Conservation (phyloP, 257 asterid genomes). For the Solanum arcanum region DNA sequence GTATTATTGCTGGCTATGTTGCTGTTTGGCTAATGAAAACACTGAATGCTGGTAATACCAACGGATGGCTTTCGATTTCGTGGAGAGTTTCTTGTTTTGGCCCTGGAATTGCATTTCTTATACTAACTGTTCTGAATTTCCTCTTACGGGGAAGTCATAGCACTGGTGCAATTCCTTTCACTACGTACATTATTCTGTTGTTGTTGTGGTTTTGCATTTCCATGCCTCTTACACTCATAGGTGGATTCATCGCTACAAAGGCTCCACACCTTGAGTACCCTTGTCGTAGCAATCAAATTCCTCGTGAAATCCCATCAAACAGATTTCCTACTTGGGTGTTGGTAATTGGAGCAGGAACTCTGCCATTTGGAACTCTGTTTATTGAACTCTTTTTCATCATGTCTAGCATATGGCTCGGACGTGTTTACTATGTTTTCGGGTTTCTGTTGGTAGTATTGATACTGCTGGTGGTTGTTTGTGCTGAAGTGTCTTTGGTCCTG, state of each 20-base stretch:
- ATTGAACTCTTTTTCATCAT: slow-evolving; percentile 16
- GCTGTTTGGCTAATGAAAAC: slow-evolving; percentile 13
- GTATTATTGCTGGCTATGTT: slow-evolving; percentile 11
- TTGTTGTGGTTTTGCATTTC: slow-evolving; percentile 13
- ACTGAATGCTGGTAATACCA: neutral
- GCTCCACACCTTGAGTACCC: slow-evolving; percentile 5
- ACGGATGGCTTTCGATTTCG: slow-evolving; percentile 6
- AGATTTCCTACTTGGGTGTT: slow-evolving; percentile 10
- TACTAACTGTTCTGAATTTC: slow-evolving; percentile 8
- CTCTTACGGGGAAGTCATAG: slow-evolving; percentile 15
- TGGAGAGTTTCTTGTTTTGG: slow-evolving; percentile 14
- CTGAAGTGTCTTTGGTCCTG: slow-evolving; percentile 11
- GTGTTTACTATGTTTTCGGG: slow-evolving; percentile 13
- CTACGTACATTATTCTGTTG: slow-evolving; percentile 5
- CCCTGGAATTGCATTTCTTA: slow-evolving; percentile 10
- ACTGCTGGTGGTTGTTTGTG: slow-evolving; percentile 6
- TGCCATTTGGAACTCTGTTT: slow-evolving; percentile 13
- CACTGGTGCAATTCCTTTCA: slow-evolving; percentile 13
- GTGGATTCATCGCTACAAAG: slow-evolving; percentile 7
- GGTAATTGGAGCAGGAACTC: slow-evolving; percentile 13
- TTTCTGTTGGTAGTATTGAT: slow-evolving; percentile 8
- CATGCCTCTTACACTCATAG: slow-evolving; percentile 12
- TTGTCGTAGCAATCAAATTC: slow-evolving; percentile 9
- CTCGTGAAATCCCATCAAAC: slow-evolving; percentile 10
- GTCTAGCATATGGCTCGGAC: slow-evolving; percentile 20